These are phyloP conservation scores for Cytospora mali DNA, from an alignment of 2,329 filamentous ascomycete genomes.

Conservation along the genomic window DNA sequence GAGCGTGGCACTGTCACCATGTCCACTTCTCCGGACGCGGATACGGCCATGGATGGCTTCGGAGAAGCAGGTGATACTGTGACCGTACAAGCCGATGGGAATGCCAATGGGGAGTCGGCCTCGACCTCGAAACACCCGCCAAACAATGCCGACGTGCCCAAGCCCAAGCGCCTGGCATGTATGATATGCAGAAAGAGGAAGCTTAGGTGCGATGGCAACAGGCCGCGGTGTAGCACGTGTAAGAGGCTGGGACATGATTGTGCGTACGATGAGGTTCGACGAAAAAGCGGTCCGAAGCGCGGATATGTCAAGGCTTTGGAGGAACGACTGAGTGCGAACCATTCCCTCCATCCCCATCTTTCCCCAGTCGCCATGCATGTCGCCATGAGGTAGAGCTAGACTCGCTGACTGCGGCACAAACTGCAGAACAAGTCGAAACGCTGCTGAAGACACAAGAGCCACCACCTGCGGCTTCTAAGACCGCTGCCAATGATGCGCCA, in stretches of 20 bases:
- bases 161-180: slow-evolving; percentile 92
- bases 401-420: slow-evolving; percentile 19
- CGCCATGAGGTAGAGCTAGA: neutral
- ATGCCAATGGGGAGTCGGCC: slow-evolving; percentile 40
- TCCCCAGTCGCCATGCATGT: neutral
- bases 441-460: slow-evolving; percentile 79
- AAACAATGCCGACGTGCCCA: slow-evolving; percentile 63
- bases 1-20: slow-evolving; percentile 31
- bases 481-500: slow-evolving; percentile 28
- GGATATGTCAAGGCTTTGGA: slow-evolving; percentile 95
- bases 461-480: slow-evolving; percentile 33
- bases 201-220: slow-evolving; percentile 82
- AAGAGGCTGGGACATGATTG: slow-evolving; percentile 84
- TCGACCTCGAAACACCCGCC: slow-evolving; percentile 38
- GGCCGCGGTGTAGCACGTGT: slow-evolving; percentile 87
- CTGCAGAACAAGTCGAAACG: slow-evolving; percentile 86
- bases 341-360: slow-evolving; percentile 8
- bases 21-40: slow-evolving; percentile 44
- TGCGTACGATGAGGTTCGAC: slow-evolving; percentile 87
- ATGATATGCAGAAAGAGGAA: slow-evolving; percentile 93
- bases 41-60: slow-evolving; percentile 35
- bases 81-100: slow-evolving; percentile 12
- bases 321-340: slow-evolving; percentile 77
- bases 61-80: slow-evolving; percentile 27
- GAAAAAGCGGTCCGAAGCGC: slow-evolving; percentile 92